Evolutionary conservation across 2,329 filamentous ascomycete genomes (phyloP), one percentile per base, ranked within the genome.

Genomic region (Xylaria sp.): DNA sequence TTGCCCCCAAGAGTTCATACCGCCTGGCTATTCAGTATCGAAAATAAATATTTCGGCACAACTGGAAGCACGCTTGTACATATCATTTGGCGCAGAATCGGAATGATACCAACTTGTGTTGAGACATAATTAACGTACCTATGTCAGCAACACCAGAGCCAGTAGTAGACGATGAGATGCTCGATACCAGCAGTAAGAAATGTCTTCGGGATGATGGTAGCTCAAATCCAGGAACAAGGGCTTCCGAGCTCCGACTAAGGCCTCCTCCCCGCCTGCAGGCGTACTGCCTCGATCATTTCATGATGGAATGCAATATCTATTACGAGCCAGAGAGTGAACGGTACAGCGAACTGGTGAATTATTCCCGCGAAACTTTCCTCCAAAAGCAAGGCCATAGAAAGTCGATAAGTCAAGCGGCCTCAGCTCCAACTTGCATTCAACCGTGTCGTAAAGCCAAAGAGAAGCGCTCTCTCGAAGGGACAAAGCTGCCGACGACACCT

Each of bases 221-320:
- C 1, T 34, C 23, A 18, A 28, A 39, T 23, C 3, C 23, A 20
- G 39, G 50, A 3, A 12, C 31, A 13, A 60, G 18, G 31, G 39
- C 54, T n/a, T 28, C 60, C 8, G 44, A 64, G 13, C 46, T 58
- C 59, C 52, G 61, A 55, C n/a, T 71, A 66, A 76, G 76, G 76
- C 73, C 73, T 12, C 73, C 73, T 18, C 71, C 70, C 1, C 54
- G 62, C 4, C 59, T 70, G 25, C 76, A 77, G 48, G 72, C 73
- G 0, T 77, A 76, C 56, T 77, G 76, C 51, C 70, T 70, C 9
- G 69, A 74, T 2, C 76, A 76, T 65, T 77, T 77, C 56, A 37
- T 77, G 1, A 72, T 72, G 57, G 76, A 78, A 67, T 77, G 73
- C 37, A 66, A 73, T n/a, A 67, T 75, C 18, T 76, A 77, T 50